A percentile compares a stretch with the other conserved stretches of the same genome.
Conservation (phyloP, 768 basidiomycete species). For the Suillus variegatus region DNA sequence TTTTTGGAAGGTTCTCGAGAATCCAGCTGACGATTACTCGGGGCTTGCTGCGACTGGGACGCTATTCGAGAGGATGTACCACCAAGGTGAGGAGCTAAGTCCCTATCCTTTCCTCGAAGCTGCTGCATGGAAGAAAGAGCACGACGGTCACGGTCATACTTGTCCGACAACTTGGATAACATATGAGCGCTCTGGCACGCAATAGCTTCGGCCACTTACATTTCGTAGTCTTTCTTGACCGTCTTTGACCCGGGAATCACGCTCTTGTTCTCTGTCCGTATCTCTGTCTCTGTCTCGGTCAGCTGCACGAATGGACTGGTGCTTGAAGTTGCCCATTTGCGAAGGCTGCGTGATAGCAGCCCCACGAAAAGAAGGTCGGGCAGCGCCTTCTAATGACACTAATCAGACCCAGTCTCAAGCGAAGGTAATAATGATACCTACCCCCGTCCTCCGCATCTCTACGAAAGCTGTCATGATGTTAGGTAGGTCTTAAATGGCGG, state of each 20-base stretch:
- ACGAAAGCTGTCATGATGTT: constrained; percentile 57
- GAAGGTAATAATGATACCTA: constrained; percentile 31
- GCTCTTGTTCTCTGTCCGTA: constrained; percentile 49
- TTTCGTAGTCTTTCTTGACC: constrained; percentile 78
- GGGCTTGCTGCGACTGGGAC: constrained; percentile 32
- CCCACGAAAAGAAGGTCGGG: constrained; percentile 71
- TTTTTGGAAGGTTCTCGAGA: constrained; percentile 62
- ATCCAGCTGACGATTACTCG: constrained; percentile 55
- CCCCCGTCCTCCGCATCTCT: constrained; percentile 77
- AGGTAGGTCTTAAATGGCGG: background rate
- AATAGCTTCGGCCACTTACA: constrained; percentile 42
- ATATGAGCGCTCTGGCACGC: constrained; percentile 1
- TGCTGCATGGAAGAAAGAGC: constrained; percentile 49
- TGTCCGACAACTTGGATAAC: constrained; percentile 70
- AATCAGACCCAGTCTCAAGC: constrained; percentile 10
- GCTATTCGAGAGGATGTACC: constrained; percentile 43
- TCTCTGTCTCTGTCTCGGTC: constrained; percentile 58
- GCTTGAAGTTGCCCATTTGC: constrained; percentile 93
- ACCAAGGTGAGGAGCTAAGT: constrained; percentile 59
- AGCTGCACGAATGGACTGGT: constrained; percentile 73
- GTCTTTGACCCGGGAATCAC: constrained; percentile 68
- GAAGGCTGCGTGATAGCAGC: constrained; percentile 70
- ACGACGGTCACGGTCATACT: constrained; percentile 82
- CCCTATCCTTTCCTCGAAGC: constrained; percentile 67
- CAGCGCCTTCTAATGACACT: constrained; percentile 42